phyloP scores from a whole-genome alignment of 768 basidiomycete genomes.

The Cystofilobasidium capitatum region DNA sequence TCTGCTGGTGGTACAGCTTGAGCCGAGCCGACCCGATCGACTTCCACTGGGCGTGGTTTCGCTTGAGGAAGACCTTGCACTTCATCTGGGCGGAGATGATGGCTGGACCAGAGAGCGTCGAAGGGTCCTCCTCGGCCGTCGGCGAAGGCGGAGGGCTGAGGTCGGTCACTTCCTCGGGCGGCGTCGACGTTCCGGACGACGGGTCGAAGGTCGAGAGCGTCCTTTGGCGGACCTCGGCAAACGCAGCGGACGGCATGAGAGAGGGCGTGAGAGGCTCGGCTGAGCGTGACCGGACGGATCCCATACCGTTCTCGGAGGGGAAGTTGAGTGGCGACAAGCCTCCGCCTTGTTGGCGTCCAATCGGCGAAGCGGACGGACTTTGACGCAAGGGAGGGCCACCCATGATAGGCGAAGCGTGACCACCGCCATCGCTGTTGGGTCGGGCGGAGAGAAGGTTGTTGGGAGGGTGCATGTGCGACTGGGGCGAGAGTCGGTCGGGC shows the following conservation, averaged over 20 bases:
- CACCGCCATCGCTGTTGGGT: constrained; percentile 4
- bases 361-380: constrained; percentile 11
- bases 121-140: constrained; percentile 46
- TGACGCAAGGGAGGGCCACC: neutral
- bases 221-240: constrained; percentile 28
- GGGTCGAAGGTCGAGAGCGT: constrained; percentile 30
- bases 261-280: constrained; percentile 36
- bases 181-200: constrained; percentile 19
- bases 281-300: constrained; percentile 35
- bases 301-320: neutral
- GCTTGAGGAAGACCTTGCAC: constrained; percentile 94
- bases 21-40: constrained; percentile 77
- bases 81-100: constrained; percentile 83
- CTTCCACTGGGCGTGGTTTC: constrained; percentile 95
- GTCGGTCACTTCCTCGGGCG: constrained; percentile 22
- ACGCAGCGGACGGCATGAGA: constrained; percentile 35
- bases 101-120: constrained; percentile 54
- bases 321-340: neutral
- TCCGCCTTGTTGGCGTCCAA: constrained; percentile 5
- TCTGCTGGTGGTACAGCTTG: constrained; percentile 69
- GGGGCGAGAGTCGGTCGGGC: constrained; percentile 10
- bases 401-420: neutral
- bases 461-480: constrained; percentile 1
- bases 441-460: neutral
- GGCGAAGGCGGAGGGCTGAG: constrained; percentile 71